These are phyloP conservation scores for Canna indica DNA, from an alignment of 176 grass and related monocot species.

Conservation along the genomic window DNA sequence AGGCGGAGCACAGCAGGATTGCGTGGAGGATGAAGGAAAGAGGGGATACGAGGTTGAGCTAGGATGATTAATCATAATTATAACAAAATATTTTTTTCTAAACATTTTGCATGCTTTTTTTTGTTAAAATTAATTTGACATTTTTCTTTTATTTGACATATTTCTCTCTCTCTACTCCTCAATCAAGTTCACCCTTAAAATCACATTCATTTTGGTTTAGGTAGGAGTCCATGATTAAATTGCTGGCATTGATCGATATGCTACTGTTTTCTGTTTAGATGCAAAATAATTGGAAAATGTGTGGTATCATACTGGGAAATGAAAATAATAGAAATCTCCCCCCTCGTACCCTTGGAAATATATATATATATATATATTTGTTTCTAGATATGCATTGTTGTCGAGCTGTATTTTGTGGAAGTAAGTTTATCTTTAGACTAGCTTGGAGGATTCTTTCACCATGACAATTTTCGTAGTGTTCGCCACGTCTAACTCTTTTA, in stretches of 20 bases:
- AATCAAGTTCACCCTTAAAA: too few species aligned
- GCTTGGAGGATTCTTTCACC: not conserved
- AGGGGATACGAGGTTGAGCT: constrained; percentile 48
- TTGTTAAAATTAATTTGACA: too few species aligned
- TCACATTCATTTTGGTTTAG: too few species aligned
- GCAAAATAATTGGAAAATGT: not conserved
- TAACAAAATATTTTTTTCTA: too few species aligned
- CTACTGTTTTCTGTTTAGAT: not conserved
- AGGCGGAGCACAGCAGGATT: constrained; percentile 80
- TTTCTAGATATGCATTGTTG: not conserved
- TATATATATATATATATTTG: too few species aligned
- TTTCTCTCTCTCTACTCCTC: too few species aligned
- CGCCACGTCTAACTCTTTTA: too few species aligned
- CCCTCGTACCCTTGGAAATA: not conserved
- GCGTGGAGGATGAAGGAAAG: constrained; percentile 39
- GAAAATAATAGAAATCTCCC: not conserved
- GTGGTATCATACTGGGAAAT: not conserved
- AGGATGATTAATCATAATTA: constrained; percentile 99
- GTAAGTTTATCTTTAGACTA: not conserved
- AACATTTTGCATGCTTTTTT: too few species aligned
- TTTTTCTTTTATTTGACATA: too few species aligned
- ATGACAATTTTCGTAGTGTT: not conserved
- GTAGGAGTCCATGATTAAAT: too few species aligned
- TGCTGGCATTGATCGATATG: not conserved
- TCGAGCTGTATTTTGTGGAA: too few species aligned